phyloP scores from a whole-genome alignment of 1,284 basidiomycete genomes.

The Boletellus sp. region DNA sequence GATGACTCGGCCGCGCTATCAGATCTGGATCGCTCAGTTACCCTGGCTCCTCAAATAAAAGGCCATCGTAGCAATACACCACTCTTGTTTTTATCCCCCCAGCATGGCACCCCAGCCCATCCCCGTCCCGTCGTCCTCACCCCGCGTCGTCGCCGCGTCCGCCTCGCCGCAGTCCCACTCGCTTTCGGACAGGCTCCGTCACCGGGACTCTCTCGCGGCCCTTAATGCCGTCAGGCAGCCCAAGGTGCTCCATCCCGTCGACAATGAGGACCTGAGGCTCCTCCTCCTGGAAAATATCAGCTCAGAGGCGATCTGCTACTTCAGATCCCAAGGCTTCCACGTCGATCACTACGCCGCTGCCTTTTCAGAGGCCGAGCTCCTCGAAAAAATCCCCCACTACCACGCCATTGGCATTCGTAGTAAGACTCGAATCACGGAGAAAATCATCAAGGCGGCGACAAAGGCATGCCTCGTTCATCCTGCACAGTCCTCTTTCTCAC shows the following conservation, averaged over 20 bases:
- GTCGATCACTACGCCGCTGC: conserved; percentile 90
- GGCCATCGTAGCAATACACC: conserved; percentile 9
- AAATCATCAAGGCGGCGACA: conserved; percentile 81
- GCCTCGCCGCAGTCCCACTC: conserved; percentile 40
- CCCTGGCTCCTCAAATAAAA: conserved; percentile 13
- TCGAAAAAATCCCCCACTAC: conserved; percentile 84
- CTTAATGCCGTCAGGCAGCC: conserved; percentile 45
- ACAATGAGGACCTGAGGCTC: conserved; percentile 73
- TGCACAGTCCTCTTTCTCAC: conserved; percentile 4
- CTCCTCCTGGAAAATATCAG: conserved; percentile 96
- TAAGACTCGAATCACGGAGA: conserved; percentile 94
- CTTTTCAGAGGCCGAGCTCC: conserved; percentile 89
- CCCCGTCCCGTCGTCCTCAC: conserved; percentile 36
- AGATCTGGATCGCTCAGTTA: no score
- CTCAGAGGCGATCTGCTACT: conserved; percentile 80
- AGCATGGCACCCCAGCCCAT: conserved; percentile 34
- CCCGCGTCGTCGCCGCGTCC: conserved; percentile 46
- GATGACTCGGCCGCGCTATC: not conserved
- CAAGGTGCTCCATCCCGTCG: conserved; percentile 71
- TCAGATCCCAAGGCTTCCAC: conserved; percentile 85
- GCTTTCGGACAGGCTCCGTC: conserved; percentile 45
- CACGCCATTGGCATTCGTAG: conserved; percentile 95
- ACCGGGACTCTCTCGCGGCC: conserved; percentile 25
- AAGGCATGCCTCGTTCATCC: conserved; percentile 49
- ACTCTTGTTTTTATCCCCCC: conserved; percentile 11